phyloP scores from a whole-genome alignment of 305 asterid species.

The Plantago lanceolata region DNA sequence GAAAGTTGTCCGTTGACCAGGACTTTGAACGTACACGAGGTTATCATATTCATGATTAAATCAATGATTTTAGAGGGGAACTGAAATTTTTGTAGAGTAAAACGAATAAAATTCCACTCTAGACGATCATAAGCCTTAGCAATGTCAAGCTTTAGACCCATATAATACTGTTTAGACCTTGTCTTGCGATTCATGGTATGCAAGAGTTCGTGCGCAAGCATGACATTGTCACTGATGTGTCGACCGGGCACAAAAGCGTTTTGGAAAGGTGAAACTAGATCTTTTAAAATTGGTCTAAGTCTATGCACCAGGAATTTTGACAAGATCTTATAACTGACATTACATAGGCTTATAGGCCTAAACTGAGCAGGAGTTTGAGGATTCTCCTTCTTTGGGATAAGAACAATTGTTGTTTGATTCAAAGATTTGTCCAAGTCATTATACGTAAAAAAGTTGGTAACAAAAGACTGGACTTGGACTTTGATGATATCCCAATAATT shows the following conservation, averaged over 20 bases:
- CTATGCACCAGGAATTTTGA: neutral
- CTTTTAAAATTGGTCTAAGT: neutral
- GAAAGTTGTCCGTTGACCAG: neutral
- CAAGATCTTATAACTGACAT: neutral
- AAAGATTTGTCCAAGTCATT: too few species aligned
- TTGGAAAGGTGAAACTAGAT: neutral
- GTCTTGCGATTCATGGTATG: neutral
- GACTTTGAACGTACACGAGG: neutral
- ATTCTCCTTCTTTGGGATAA: neutral
- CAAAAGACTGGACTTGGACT: too few species aligned
- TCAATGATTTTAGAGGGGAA: neutral
- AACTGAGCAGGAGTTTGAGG: neutral
- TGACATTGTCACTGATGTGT: neutral
- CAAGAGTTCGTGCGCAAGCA: neutral
- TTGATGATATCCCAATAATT: neutral
- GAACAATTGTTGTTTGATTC: neutral
- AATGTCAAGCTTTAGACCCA: neutral
- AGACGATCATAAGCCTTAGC: neutral
- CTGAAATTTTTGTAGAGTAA: neutral
- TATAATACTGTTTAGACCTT: neutral
- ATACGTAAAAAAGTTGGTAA: too few species aligned
- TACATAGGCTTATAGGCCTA: neutral
- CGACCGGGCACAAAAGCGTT: neutral
- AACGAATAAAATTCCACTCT: neutral
- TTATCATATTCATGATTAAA: neutral